phyloP scores from a whole-genome alignment of 1,139 yeast genomes.

The Pichia sp. region DNA sequence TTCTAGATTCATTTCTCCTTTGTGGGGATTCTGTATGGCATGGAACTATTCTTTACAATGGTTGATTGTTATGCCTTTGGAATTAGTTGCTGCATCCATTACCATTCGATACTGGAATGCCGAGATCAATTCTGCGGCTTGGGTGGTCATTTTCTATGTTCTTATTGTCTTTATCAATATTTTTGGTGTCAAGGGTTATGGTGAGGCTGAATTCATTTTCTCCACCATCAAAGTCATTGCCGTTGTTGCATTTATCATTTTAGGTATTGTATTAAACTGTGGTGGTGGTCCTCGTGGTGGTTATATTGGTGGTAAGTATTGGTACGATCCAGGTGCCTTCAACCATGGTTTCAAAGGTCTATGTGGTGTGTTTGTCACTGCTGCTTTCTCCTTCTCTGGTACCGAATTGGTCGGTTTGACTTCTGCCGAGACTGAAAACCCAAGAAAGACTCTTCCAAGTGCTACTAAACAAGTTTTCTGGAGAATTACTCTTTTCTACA shows the following conservation, averaged over 20 bases:
- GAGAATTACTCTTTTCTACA: constrained; percentile 56
- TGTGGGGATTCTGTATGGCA: constrained; percentile 70
- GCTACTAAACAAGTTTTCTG: constrained; percentile 66
- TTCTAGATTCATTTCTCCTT: constrained; percentile 55
- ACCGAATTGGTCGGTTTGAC: constrained; percentile 74
- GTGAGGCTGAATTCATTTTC: constrained; percentile 55
- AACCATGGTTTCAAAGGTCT: constrained; percentile 64
- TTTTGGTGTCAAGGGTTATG: constrained; percentile 53
- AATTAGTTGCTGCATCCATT: constrained; percentile 60
- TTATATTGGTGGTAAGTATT: constrained; percentile 49
- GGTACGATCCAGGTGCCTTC: constrained; percentile 54
- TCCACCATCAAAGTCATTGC: constrained; percentile 53
- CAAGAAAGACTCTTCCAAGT: constrained; percentile 53
- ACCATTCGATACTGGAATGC: constrained; percentile 59
- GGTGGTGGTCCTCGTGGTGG: constrained; percentile 60
- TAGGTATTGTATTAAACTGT: constrained; percentile 57
- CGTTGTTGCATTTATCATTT: constrained; percentile 53
- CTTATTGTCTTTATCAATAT: constrained; percentile 48
- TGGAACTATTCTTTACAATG: constrained; percentile 60
- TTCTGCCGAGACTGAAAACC: constrained; percentile 71
- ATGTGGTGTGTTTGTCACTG: constrained; percentile 65
- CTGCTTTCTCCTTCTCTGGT: constrained; percentile 81
- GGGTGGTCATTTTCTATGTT: constrained; percentile 55
- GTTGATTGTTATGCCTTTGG: constrained; percentile 59
- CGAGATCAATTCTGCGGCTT: constrained; percentile 48